A percentile compares a stretch with the other conserved stretches of the same genome.
Conservation (phyloP, 1,284 basidiomycete species). For the Marasmius tenuissimus region DNA sequence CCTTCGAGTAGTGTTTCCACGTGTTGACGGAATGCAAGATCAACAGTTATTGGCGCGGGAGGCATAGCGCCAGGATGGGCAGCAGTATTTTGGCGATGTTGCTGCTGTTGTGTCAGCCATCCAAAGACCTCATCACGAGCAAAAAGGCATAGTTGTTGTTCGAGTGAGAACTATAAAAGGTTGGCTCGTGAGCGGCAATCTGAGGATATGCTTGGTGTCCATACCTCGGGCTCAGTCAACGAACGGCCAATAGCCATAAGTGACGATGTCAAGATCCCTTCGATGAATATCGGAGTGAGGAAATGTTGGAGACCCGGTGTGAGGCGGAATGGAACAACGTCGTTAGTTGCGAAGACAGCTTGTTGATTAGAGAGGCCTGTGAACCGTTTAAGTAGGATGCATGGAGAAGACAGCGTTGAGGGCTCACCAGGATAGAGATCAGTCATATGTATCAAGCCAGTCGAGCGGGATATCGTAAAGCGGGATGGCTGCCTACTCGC, state of each 20-base stretch:
- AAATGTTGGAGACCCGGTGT: conserved; percentile 97
- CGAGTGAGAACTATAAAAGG: conserved; percentile 72
- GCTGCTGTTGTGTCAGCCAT: conserved; percentile 45
- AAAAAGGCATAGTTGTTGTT: conserved; percentile 88
- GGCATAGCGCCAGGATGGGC: conserved; percentile 42
- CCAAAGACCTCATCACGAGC: conserved; percentile 89
- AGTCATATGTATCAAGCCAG: conserved; percentile 88
- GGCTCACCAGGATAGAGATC: conserved; percentile 81
- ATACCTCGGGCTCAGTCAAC: conserved; percentile 90
- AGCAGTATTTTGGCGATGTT: background rate
- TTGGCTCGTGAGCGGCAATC: conserved; percentile 3
- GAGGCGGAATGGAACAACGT: conserved; percentile 94
- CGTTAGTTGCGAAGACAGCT: conserved; percentile 77
- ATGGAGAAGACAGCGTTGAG: conserved; percentile 6
- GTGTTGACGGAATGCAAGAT: conserved; percentile 64
- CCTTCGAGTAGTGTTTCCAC: conserved; percentile 78
- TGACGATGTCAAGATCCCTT: conserved; percentile 85
- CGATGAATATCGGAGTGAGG: conserved; percentile 86
- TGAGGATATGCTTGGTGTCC: conserved; percentile 6
- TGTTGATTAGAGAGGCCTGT: conserved; percentile 37
- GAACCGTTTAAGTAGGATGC: background rate
- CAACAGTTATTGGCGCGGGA: conserved; percentile 42
- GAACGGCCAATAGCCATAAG: conserved; percentile 92
- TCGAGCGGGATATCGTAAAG: conserved; percentile 88
- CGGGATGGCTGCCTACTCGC: conserved; percentile 83